Conservation (phyloP, 805 yeast genomes). For the Saturnispora sekii region DNA sequence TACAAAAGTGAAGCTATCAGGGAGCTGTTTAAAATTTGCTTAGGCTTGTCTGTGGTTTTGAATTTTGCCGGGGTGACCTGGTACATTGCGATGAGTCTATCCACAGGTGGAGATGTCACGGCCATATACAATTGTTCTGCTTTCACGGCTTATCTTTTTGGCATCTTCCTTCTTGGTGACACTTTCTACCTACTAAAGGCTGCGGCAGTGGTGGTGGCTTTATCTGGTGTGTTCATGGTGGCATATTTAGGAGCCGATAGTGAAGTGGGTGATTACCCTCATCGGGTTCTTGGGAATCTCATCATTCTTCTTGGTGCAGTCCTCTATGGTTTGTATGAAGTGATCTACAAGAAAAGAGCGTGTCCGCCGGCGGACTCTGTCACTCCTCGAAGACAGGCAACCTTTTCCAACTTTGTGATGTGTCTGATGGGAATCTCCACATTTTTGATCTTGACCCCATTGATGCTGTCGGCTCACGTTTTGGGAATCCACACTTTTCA, state of each 20-base stretch:
- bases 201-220: conserved; percentile 59
- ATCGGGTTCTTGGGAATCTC: conserved; percentile 58
- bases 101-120: conserved; percentile 79
- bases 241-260: conserved; percentile 49
- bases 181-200: conserved; percentile 53
- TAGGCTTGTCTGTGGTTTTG: conserved; percentile 44
- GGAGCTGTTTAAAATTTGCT: conserved; percentile 36
- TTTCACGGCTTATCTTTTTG: conserved; percentile 77
- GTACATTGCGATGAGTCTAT: conserved; percentile 74
- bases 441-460: conserved; percentile 36
- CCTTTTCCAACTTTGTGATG: conserved; percentile 73
- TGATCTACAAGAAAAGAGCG: conserved; percentile 61
- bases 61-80: conserved; percentile 75
- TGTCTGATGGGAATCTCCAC: conserved; percentile 56
- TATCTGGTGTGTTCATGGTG: conserved; percentile 67
- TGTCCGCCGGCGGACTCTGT: conserved; percentile 66
- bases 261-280: conserved; percentile 34
- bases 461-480: conserved; percentile 41
- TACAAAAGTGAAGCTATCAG: conserved; percentile 35
- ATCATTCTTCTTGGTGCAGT: conserved; percentile 68
- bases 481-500: conserved; percentile 49
- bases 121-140: conserved; percentile 89
- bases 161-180: conserved; percentile 65
- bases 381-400: conserved; percentile 56
- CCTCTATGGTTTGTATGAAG: conserved; percentile 75